Conservation (phyloP, 2,329 filamentous ascomycete genomes). For the Lithohypha guttulata region DNA sequence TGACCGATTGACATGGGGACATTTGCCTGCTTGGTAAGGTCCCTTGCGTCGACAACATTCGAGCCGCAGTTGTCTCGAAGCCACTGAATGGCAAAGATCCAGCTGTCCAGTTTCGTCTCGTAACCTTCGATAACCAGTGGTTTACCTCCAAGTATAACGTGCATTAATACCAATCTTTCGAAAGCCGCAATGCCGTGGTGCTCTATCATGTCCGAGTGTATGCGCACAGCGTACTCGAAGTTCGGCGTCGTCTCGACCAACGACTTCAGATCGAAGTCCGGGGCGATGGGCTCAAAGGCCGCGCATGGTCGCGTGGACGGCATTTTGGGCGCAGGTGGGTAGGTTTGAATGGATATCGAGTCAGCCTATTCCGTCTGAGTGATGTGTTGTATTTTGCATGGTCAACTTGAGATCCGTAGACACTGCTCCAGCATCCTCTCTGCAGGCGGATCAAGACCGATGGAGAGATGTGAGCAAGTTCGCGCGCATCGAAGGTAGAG, state of each 20-base stretch:
- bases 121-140: slow-evolving; percentile 88
- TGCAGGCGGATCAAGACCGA: no score
- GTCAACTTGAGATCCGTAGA: no score
- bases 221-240: slow-evolving; percentile 75
- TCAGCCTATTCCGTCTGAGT: no score
- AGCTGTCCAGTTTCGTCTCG: slow-evolving; percentile 60
- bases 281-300: slow-evolving; percentile 83
- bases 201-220: slow-evolving; percentile 68
- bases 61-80: slow-evolving; percentile 66
- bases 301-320: slow-evolving; percentile 69
- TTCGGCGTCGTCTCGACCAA: slow-evolving; percentile 71
- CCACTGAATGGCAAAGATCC: slow-evolving; percentile 73
- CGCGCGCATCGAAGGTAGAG: no score
- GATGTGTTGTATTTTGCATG: no score
- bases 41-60: slow-evolving; percentile 77
- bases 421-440: no score
- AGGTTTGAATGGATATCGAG: neutral
- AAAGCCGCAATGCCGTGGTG: slow-evolving; percentile 67
- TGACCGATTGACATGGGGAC: slow-evolving; percentile 80
- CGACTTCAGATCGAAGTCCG: slow-evolving; percentile 64
- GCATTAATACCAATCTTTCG: slow-evolving; percentile 70
- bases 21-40: slow-evolving; percentile 61
- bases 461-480: no score
- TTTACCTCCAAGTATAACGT: slow-evolving; percentile 75
- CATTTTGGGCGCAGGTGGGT: slow-evolving; percentile 43